Evolutionary conservation across 129 eudicot genomes (phyloP).

Genomic region (Oenanthe sinensis): DNA sequence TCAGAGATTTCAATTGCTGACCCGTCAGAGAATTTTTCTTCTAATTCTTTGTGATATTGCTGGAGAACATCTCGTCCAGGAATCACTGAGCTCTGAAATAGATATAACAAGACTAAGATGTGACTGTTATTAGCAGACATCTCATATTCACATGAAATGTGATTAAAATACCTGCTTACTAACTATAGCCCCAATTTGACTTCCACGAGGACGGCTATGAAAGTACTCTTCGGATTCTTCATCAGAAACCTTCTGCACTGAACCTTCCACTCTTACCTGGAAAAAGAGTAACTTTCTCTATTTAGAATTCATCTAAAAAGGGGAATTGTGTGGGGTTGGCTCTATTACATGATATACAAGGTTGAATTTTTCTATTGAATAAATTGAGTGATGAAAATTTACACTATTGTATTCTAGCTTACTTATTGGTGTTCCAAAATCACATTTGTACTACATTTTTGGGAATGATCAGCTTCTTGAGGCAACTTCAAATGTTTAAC

Average conservation of each 20-base stretch:
- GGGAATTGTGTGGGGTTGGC: not conserved
- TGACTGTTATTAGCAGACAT: conserved; percentile 1
- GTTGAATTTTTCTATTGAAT: not conserved
- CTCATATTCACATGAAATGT: not conserved
- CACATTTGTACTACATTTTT: not conserved
- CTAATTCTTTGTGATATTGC: conserved; percentile 56
- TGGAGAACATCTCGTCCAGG: conserved; percentile 77
- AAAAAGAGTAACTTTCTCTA: not conserved
- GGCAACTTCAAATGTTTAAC: not conserved
- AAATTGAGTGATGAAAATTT: not conserved
- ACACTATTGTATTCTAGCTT: not conserved
- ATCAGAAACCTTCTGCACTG: conserved; percentile 72
- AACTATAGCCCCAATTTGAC: conserved; percentile 91
- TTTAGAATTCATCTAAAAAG: not conserved
- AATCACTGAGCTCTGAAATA: conserved; percentile 69
- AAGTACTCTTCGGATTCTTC: conserved; percentile 89
- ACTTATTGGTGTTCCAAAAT: not conserved
- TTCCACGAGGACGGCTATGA: conserved; percentile 91
- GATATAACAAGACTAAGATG: conserved; percentile 1
- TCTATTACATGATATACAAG: not conserved
- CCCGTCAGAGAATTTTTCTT: conserved; percentile 72
- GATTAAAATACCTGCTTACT: conserved; percentile 64
- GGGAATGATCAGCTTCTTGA: not conserved
- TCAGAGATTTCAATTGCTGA: conserved; percentile 30
- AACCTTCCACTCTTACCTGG: conserved; percentile 91